Evolutionary conservation across 441 rosid species (phyloP), one percentile per base, ranked within the genome.

Genomic region (Capsella rubella): DNA sequence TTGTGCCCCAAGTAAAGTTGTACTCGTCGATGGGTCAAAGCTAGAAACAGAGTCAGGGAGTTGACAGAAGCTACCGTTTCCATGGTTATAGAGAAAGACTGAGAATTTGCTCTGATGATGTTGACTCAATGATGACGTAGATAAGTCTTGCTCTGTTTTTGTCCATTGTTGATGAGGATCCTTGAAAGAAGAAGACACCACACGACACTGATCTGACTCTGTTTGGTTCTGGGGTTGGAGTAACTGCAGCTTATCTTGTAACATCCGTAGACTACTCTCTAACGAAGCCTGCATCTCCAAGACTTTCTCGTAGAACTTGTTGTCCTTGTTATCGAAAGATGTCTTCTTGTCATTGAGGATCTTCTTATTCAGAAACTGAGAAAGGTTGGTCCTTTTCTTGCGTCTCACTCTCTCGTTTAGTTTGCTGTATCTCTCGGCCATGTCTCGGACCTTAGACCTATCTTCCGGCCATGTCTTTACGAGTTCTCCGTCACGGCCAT

Each of bases 151-250:
- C 45, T 57, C 28, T 15, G 61, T 56, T n/a, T 27, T 13, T 8
- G 66, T 61, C 32, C 37, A 29, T 14, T 55, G 39, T 55, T 55
- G 39, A 55, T n/a, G 35, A 54, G 11, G 39, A 54, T 54, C 59
- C 37, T 0, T 8, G 4, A 18, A 2, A 45, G 18, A n/a, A 47
- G 52, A 64, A 1, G 31, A 15, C 49, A 14, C 43, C 5, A 2
- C 46, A 35, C 4, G 16, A 12, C 12, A 8, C 12, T 14, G 37
- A 32, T 15, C 15, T 16, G 27, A 8, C 49, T 66, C 27, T 5
- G 9, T 50, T 14, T 64, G 45, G 0, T 60, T 27, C 5, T 40
- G 3, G 1, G 11, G 5, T 8, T 7, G 11, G 27, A 34, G 34
- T 43, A 15, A 37, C 14, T 15, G 13, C 32, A 51, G 61, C 14